Percentiles rank a stretch among this genome's conserved stretches.
Evolutionary conservation across 352 stramenopile genomes (phyloP).

Genomic region (Phytopythium sindhum): DNA sequence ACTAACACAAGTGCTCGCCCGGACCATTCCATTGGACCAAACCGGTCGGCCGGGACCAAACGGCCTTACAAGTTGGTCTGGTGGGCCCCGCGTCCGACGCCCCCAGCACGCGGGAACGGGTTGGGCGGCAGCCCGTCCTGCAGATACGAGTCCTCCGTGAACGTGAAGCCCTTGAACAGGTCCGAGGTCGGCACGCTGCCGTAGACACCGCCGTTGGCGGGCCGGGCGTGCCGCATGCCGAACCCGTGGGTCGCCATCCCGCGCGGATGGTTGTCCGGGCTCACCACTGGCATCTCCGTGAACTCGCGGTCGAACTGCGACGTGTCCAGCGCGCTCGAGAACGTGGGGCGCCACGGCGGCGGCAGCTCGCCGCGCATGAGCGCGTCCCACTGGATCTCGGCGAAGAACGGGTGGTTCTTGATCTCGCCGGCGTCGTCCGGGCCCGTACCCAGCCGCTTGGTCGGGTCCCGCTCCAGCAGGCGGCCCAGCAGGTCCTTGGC

Average conservation of each 20-base stretch:
- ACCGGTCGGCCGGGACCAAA: not conserved
- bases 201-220: constrained; percentile 31
- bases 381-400: constrained; percentile 73
- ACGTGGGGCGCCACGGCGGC: constrained; percentile 91
- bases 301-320: constrained; percentile 98
- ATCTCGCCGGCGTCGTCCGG: constrained; percentile 74
- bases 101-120: constrained; percentile 7
- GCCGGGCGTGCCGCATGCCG: constrained; percentile 42
- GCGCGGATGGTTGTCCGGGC: constrained; percentile 78
- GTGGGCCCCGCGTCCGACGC: constrained; percentile 5
- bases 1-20: constrained; percentile 4
- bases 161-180: constrained; percentile 85
- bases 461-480: constrained; percentile 94
- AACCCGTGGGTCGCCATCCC: constrained; percentile 51
- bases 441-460: constrained; percentile 90
- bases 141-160: constrained; percentile 80
- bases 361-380: constrained; percentile 56
- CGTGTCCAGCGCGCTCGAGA: constrained; percentile 93
- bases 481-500: constrained; percentile 86
- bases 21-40: not conserved
- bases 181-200: constrained; percentile 60
- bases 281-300: constrained; percentile 95
- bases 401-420: constrained; percentile 82
- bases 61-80: constrained; percentile 5
- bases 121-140: constrained; percentile 46